Conservation (phyloP, 192 early-diverging fungal genomes). For the Bifiguratus adelaidae region DNA sequence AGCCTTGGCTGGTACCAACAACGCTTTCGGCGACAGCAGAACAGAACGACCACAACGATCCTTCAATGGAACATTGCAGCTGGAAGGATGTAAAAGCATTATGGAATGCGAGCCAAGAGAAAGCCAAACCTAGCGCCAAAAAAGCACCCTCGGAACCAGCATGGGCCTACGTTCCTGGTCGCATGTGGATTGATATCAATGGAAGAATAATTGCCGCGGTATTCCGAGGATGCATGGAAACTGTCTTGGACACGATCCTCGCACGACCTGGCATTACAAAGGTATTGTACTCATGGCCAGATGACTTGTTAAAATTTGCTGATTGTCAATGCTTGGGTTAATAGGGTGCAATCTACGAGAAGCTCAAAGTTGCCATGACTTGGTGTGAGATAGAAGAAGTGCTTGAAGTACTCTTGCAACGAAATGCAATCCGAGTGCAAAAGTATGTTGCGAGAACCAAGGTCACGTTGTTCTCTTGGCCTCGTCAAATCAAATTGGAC, state of each 20-base stretch:
- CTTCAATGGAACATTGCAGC: background rate
- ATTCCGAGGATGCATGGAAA: slow-evolving; percentile 14
- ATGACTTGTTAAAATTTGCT: background rate
- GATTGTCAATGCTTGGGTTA: background rate
- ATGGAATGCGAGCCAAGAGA: background rate
- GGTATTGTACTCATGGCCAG: slow-evolving; percentile 1
- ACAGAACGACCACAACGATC: no score
- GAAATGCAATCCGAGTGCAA: no score
- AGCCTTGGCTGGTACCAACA: no score
- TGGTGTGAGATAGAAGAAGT: no score
- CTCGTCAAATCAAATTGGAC: no score
- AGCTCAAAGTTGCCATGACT: background rate
- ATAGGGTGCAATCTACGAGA: background rate
- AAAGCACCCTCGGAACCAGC: background rate
- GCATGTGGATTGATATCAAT: slow-evolving; percentile 21
- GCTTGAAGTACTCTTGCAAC: no score
- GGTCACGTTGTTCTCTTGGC: no score
- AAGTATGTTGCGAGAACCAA: no score
- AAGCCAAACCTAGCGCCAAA: background rate
- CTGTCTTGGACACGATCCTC: slow-evolving; percentile 8
- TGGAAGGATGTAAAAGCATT: slow-evolving; percentile 1
- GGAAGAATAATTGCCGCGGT: slow-evolving; percentile 13
- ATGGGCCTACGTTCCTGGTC: background rate
- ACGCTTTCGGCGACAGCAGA: no score
- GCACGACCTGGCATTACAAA: slow-evolving; percentile 12